phyloP scores from a whole-genome alignment of 2,329 filamentous ascomycete species.

The Colletotrichum aenigma region DNA sequence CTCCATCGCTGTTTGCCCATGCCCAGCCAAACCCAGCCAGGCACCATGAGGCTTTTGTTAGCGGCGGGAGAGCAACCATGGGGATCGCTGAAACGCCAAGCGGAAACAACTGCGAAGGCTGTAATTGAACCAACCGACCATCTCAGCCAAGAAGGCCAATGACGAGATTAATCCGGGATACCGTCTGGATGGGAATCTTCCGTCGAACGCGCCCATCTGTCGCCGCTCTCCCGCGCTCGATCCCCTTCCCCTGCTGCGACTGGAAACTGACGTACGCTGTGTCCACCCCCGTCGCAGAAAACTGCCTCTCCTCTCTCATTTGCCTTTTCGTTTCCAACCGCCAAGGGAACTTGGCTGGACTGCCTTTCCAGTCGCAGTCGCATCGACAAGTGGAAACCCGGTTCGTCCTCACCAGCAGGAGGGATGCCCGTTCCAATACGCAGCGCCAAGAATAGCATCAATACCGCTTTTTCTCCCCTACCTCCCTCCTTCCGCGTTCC shows the following conservation, averaged over 20 bases:
- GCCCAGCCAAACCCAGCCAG: not conserved
- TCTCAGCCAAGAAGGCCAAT: not conserved
- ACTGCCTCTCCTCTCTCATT: not conserved
- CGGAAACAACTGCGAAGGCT: slow-evolving; percentile 6
- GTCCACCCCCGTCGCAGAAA: not conserved
- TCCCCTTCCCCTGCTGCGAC: not conserved
- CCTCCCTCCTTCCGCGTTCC: not conserved
- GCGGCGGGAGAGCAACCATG: slow-evolving; percentile 7
- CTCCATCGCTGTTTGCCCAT: not conserved
- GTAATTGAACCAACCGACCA: not conserved
- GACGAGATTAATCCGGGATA: not conserved
- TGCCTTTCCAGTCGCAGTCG: not conserved
- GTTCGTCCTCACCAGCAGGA: not conserved
- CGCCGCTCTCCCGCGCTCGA: slow-evolving; percentile 11
- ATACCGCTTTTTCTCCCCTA: not conserved
- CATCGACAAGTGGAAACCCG: not conserved
- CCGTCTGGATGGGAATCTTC: not conserved
- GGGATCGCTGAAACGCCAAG: slow-evolving; percentile 19
- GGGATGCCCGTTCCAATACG: not conserved
- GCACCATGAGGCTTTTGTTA: not conserved
- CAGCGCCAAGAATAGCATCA: slow-evolving; percentile 10
- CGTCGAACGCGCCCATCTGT: not conserved
- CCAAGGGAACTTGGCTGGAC: not conserved
- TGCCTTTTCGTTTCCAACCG: slow-evolving; percentile 7
- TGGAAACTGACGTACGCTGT: not conserved